These are phyloP conservation scores for Leccinum ochraceum DNA, from an alignment of 768 basidiomycete genomes.

Conservation along the genomic window DNA sequence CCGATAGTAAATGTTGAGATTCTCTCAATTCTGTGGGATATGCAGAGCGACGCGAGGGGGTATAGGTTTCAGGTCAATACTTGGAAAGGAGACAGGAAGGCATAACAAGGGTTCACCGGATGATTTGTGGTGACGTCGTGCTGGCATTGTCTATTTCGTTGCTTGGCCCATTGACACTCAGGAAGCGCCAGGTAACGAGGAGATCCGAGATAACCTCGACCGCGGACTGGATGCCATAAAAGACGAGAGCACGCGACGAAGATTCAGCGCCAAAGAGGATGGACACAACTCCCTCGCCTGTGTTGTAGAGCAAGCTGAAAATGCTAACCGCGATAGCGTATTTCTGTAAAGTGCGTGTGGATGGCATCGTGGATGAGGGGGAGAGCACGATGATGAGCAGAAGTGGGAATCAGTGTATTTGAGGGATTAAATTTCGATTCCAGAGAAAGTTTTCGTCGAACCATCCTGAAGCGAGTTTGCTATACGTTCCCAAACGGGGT, in stretches of 20 bases:
- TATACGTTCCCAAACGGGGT: too few species aligned
- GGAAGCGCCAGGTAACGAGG: slow-evolving; percentile 48
- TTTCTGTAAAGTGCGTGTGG: slow-evolving; percentile 25
- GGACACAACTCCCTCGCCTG: slow-evolving; percentile 44
- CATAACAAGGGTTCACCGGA: slow-evolving; percentile 14
- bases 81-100: background rate
- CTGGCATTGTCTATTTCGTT: slow-evolving; percentile 26
- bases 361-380: slow-evolving; percentile 17
- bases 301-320: slow-evolving; percentile 40
- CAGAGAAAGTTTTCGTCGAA: background rate
- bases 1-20: slow-evolving; percentile 39
- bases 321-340: slow-evolving; percentile 46
- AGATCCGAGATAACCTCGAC: slow-evolving; percentile 47
- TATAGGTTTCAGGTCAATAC: background rate
- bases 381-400: background rate
- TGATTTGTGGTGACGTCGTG: slow-evolving; percentile 5
- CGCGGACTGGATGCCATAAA: slow-evolving; percentile 50
- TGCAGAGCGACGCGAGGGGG: background rate
- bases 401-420: background rate
- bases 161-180: slow-evolving; percentile 33
- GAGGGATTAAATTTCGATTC: background rate
- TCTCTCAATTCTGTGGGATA: slow-evolving; percentile 37
- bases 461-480: background rate
- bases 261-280: slow-evolving; percentile 47
- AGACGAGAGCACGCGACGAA: slow-evolving; percentile 44